These are phyloP conservation scores for Candida tammaniensis DNA, from an alignment of 805 yeast species.

Conservation along the genomic window DNA sequence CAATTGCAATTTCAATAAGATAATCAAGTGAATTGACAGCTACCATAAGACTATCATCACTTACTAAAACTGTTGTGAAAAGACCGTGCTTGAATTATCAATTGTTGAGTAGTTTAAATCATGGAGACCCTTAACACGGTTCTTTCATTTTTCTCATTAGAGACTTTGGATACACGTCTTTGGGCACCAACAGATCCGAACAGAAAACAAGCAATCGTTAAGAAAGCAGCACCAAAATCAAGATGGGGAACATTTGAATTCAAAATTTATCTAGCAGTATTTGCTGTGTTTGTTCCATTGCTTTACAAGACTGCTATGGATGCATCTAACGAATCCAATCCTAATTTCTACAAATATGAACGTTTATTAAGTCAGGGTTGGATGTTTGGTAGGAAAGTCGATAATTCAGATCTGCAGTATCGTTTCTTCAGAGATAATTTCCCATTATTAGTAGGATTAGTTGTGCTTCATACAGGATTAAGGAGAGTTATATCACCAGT, in stretches of 20 bases:
- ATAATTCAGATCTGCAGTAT: conserved; percentile 89
- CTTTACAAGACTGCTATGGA: conserved; percentile 81
- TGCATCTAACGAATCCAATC: conserved; percentile 72
- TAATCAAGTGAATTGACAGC: too few species aligned
- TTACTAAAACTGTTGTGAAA: not conserved
- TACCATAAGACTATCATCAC: too few species aligned
- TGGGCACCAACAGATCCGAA: conserved; percentile 33
- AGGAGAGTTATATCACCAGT: conserved; percentile 36
- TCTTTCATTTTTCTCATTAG: conserved; percentile 45
- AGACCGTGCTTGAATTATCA: not conserved
- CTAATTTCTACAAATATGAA: conserved; percentile 64
- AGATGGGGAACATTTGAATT: conserved; percentile 81
- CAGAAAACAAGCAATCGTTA: conserved; percentile 29
- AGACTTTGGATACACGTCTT: conserved; percentile 51
- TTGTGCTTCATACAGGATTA: conserved; percentile 50
- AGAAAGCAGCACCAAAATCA: conserved; percentile 37
- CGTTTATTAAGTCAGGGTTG: conserved; percentile 75
- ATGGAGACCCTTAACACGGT: conserved; percentile 16
- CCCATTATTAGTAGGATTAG: conserved; percentile 54
- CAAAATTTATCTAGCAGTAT: conserved; percentile 59
- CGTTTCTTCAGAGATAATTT: conserved; percentile 82
- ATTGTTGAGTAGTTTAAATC: not conserved
- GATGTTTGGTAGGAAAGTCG: conserved; percentile 87
- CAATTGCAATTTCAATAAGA: too few species aligned
- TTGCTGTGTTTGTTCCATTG: conserved; percentile 71